Conservation (phyloP, 495 filamentous ascomycete genomes). For the Talaromyces nanjingensis region DNA sequence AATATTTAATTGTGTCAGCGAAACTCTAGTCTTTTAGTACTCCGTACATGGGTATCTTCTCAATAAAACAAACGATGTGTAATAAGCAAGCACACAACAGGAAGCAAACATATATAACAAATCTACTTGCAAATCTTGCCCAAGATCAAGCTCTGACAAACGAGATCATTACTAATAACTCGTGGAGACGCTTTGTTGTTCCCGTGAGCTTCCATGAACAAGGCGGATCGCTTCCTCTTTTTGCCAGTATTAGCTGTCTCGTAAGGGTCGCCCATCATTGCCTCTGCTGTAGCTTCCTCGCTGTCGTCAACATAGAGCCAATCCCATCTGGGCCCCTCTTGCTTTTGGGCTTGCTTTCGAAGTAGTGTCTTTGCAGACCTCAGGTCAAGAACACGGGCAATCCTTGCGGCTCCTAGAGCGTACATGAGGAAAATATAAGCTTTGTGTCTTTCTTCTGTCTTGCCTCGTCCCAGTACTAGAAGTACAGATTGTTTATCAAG, state of each 20-base stretch:
- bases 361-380: constrained; percentile 51
- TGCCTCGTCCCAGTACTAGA: constrained; percentile 64
- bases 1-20: background rate
- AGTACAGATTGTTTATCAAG: constrained; percentile 63
- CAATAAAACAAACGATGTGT: background rate
- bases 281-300: constrained; percentile 40
- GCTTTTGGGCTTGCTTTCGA: constrained; percentile 35
- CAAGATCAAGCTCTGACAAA: constrained; percentile 89
- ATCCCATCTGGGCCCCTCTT: constrained; percentile 51
- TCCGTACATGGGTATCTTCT: background rate
- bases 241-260: constrained; percentile 17
- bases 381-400: constrained; percentile 58
- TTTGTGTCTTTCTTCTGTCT: constrained; percentile 53
- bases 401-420: constrained; percentile 62
- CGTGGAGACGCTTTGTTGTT: constrained; percentile 34
- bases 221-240: constrained; percentile 43
- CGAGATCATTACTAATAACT: constrained; percentile 75
- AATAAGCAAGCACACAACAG: background rate
- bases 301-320: constrained; percentile 73
- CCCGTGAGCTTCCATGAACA: background rate
- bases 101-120: constrained; percentile 8
- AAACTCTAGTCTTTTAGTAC: background rate
- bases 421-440: constrained; percentile 68
- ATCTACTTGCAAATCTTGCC: constrained; percentile 66
- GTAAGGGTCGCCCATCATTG: constrained; percentile 20